phyloP scores from a whole-genome alignment of 1,139 yeast species.

The Spencermartinsiella ligniputridi region DNA sequence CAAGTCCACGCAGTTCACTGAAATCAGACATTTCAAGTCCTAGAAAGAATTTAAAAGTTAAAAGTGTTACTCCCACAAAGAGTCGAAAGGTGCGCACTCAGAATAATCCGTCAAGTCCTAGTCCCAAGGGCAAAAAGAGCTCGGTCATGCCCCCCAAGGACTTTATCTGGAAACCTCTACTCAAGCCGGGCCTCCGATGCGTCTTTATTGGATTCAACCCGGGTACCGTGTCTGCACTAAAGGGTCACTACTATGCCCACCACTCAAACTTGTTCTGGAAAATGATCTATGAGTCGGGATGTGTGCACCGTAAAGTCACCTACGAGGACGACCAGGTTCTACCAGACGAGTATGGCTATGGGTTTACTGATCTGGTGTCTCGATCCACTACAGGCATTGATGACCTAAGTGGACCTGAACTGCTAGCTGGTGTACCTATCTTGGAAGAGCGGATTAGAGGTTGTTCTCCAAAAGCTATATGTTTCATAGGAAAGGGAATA shows the following conservation, averaged over 20 bases:
- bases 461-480: conserved; percentile 43
- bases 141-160: background rate
- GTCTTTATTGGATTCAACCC: conserved; percentile 76
- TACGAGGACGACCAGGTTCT: conserved; percentile 42
- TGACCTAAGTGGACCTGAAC: conserved; percentile 51
- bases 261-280: conserved; percentile 68
- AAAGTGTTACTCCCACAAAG: background rate
- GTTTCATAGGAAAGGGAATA: conserved; percentile 73
- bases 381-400: conserved; percentile 60
- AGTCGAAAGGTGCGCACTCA: too few species aligned
- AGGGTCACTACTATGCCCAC: conserved; percentile 75
- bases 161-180: conserved; percentile 34
- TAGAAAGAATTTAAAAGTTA: too few species aligned
- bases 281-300: conserved; percentile 49
- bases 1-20: too few species aligned
- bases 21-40: too few species aligned
- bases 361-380: conserved; percentile 67
- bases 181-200: conserved; percentile 35
- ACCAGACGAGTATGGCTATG: conserved; percentile 48
- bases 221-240: conserved; percentile 56
- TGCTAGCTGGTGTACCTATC: conserved; percentile 51
- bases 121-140: too few species aligned
- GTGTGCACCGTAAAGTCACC: conserved; percentile 37
- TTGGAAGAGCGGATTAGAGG: conserved; percentile 44
- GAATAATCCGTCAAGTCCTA: too few species aligned